Conservation (phyloP, 2,329 filamentous ascomycete species). For the Neobulgaria alba region DNA sequence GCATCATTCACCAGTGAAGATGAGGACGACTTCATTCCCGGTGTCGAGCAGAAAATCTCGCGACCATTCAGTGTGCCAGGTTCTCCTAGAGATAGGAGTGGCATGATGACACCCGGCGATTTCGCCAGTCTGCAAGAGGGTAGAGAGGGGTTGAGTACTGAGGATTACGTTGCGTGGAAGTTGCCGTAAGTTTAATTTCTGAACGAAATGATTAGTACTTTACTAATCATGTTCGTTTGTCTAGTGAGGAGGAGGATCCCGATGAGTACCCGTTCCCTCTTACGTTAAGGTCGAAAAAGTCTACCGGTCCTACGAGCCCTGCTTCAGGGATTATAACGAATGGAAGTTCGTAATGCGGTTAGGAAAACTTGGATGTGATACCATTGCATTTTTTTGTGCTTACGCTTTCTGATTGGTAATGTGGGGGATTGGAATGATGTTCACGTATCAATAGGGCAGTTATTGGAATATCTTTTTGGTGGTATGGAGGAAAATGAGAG, state of each 20-base stretch:
- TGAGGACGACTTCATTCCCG: constrained; percentile 84
- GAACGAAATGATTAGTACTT: not conserved
- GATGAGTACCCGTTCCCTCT: constrained; percentile 68
- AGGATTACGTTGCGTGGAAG: constrained; percentile 98
- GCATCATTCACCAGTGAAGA: constrained; percentile 71
- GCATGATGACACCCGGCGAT: constrained; percentile 99
- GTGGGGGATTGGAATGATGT: not conserved
- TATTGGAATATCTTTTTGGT: not conserved
- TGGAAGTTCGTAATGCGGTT: too few species aligned
- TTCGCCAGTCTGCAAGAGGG: constrained; percentile 95
- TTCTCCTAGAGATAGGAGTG: constrained; percentile 79
- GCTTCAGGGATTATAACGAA: constrained; percentile 23
- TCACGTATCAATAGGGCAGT: not conserved
- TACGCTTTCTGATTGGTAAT: not conserved
- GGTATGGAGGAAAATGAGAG: not conserved
- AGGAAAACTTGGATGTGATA: too few species aligned
- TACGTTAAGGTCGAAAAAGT: constrained; percentile 45
- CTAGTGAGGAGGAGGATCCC: constrained; percentile 84
- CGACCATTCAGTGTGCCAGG: constrained; percentile 90
- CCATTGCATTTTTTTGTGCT: too few species aligned
- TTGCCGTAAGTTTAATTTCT: constrained; percentile 65
- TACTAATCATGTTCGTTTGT: constrained; percentile 12
- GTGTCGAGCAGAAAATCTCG: constrained; percentile 90
- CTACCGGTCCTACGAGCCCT: constrained; percentile 25
- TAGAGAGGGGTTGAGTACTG: constrained; percentile 83